Base-by-base conservation (phyloP, 805 yeast genomes). In the Pichia californica region DNA sequence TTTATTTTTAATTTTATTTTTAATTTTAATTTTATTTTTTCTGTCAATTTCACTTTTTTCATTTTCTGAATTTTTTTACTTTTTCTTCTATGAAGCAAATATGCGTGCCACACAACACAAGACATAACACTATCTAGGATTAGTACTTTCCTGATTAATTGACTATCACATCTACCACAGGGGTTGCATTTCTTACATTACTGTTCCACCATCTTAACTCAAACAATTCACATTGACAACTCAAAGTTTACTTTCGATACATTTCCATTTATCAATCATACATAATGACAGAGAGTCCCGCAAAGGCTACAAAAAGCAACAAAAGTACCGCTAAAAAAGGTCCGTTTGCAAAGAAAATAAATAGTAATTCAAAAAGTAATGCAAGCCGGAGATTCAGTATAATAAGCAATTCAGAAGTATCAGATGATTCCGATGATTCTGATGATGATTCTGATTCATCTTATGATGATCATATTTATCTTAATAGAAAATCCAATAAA, bases 201-300 rank as follows among this genome's bases (percentile, higher is more conserved):
- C 21, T 14, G 7, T 21, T 21, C 15, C 6, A 5, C 14, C 38
- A 20, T 19, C 5, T 21, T 11, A 18, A 18, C 27, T 4, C 13
- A 21, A n/a, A 34, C 33, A 15, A 8, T 19, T 9, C 13, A 7
- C 7, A 11, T 19, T 31, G 33, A 31, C n/a, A 9, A 8, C 7
- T 8, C 13, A 31, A 16, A 7, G 33, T 16, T 31, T 15, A 16
- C 33, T 8, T 7, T 7, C 16, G n/a, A n/a, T n/a, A n/a, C n/a
- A n/a, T n/a, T n/a, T n/a, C n/a, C n/a, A 23, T 23, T 23, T 27
- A 27, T 27, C 13, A 10, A 14, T 23, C 26, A 20, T 23, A 33
- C 19, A 36, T 15, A 35, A 61, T 62, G 66, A 56, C 61, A 11
- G 58, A 57, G 43, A 56, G 55, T 50, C 60, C 63, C 36, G 56